Evolutionary conservation across 306 rosid genomes (phyloP), one percentile per base, ranked within the genome.

Genomic region (Bauhinia variegata): DNA sequence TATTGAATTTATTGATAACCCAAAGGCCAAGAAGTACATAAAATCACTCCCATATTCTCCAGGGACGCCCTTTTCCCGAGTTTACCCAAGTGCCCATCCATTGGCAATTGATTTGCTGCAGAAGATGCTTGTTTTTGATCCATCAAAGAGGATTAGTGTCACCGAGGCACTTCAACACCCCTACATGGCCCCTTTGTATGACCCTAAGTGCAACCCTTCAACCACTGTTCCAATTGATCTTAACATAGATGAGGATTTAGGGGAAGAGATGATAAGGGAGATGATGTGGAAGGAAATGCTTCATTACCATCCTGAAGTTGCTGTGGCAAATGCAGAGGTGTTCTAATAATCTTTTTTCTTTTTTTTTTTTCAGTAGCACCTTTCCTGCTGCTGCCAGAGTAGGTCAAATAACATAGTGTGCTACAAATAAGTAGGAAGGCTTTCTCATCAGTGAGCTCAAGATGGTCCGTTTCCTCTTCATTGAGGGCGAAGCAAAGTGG

Each of bases 211-310:
- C 28, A 83, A 93, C 71, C 91, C 93, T 76, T 89, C 87, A 0
- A 92, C 95, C 15, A 82, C 86, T 56, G 87, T 89, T 65, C 96
- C 96, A 14, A 79, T 89, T 55, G 98, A 92, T 84, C 98, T 92
- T 19, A 89, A 89, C 80, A 82, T 92, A 30, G 91, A 92, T 6
- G 98, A 89, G 77, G 96, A 87, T 63, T 90, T 89, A 11, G 96
- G 91, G 72, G 98, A 92, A 83, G 92, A 85, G 61, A 81, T 83
- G 89, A 87, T 92, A 86, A 85, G 98, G 80, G 98, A 92, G 91
- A 84, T 87, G 98, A 89, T 89, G 95, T 92, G 88, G 95, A 78
- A 61, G 18, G 98, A 92, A 79, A 89, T 92, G 92, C 84, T 87
- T 61, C 92, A 80, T 69, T 86, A 89, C 84, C 98, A 92, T 72